Percentiles rank a stretch among this genome's conserved stretches.
Evolutionary conservation across 352 stramenopile species (phyloP).

Genomic region (Globisporangium perplexum): DNA sequence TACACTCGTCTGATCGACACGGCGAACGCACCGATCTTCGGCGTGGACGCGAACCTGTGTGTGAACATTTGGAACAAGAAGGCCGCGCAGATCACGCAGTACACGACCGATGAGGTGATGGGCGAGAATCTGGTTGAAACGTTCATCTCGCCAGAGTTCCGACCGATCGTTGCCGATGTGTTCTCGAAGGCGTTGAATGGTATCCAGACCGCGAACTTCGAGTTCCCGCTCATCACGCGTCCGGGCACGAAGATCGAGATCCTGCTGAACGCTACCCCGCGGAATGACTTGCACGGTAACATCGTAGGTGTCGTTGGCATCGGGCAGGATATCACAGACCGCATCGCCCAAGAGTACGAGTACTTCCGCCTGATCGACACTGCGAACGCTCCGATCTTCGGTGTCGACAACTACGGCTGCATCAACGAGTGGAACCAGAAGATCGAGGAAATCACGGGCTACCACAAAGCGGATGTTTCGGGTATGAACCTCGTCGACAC

Average conservation of each 20-base stretch:
- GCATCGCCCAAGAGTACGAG: constrained; percentile 72
- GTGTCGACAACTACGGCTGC: constrained; percentile 61
- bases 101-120: constrained; percentile 73
- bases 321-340: constrained; percentile 78
- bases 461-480: constrained; percentile 50
- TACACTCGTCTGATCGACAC: constrained; percentile 89
- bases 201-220: constrained; percentile 81
- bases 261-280: constrained; percentile 66
- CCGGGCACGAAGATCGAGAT: constrained; percentile 71
- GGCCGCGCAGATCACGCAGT: constrained; percentile 84
- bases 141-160: constrained; percentile 78
- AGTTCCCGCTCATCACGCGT: constrained; percentile 79
- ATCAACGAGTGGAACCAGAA: constrained; percentile 82
- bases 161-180: constrained; percentile 59
- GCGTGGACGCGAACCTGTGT: constrained; percentile 80
- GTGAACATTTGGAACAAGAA: constrained; percentile 94
- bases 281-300: constrained; percentile 62
- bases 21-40: constrained; percentile 89
- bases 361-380: constrained; percentile 76
- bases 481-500: constrained; percentile 53
- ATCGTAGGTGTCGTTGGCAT: constrained; percentile 88
- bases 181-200: constrained; percentile 64
- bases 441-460: constrained; percentile 69
- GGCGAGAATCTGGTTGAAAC: constrained; percentile 78
- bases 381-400: constrained; percentile 71